Conservation (phyloP, 1,284 basidiomycete species). For the Trametes pubescens region DNA sequence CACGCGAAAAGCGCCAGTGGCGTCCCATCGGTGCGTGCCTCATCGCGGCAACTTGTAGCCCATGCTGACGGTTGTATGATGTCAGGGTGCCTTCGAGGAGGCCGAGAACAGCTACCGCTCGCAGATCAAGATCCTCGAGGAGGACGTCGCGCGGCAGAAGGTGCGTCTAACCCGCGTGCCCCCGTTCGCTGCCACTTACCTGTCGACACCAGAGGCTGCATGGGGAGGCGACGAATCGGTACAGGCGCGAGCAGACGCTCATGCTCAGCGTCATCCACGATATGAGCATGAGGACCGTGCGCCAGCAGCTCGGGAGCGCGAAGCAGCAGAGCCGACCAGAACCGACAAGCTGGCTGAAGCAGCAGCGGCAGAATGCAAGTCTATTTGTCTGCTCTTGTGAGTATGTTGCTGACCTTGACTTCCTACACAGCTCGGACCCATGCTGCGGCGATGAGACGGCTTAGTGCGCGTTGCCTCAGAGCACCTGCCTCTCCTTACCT, state of each 20-base stretch:
- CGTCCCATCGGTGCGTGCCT: slow-evolving; percentile 40
- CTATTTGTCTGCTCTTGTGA: neutral
- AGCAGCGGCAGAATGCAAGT: slow-evolving; percentile 63
- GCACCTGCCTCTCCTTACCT: neutral
- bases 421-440: slow-evolving; percentile 46
- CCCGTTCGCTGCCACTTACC: slow-evolving; percentile 12
- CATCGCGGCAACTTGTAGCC: neutral
- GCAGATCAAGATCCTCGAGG: slow-evolving; percentile 76
- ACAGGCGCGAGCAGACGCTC: slow-evolving; percentile 80
- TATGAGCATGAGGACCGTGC: slow-evolving; percentile 68
- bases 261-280: slow-evolving; percentile 81
- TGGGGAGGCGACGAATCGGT: slow-evolving; percentile 65
- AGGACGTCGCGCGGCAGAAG: slow-evolving; percentile 74
- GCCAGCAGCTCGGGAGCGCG: slow-evolving; percentile 55
- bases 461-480: neutral
- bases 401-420: slow-evolving; percentile 19
- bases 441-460: slow-evolving; percentile 40
- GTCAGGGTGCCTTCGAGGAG: slow-evolving; percentile 71
- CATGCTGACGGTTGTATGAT: neutral
- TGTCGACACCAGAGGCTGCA: slow-evolving; percentile 54
- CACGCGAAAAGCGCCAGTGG: slow-evolving; percentile 58
- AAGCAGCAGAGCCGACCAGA: slow-evolving; percentile 51
- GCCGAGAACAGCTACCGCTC: slow-evolving; percentile 72
- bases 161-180: slow-evolving; percentile 13
- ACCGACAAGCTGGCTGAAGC: slow-evolving; percentile 66